Conservation (phyloP, 2,329 filamentous ascomycete genomes). For the Fusarium nelsonii region DNA sequence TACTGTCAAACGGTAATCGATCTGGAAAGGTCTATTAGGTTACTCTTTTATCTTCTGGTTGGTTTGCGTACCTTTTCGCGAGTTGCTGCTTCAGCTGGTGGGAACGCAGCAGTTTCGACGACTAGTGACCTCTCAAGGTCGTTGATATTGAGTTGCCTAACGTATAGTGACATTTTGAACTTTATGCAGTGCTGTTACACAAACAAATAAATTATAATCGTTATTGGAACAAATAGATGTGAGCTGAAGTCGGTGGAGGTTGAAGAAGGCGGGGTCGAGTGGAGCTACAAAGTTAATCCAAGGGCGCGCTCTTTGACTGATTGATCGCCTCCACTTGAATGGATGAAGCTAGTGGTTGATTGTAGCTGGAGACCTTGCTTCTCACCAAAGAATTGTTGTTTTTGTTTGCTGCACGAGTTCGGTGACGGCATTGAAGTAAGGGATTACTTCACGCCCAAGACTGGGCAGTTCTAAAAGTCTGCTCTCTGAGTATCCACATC, state of each 20-base stretch:
- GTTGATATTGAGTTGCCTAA: conserved; percentile 38
- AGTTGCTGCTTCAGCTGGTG: conserved; percentile 48
- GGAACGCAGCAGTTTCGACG: conserved; percentile 49
- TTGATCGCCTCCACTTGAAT: background rate
- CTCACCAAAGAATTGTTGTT: too few species aligned
- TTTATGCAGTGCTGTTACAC: rapidly evolving
- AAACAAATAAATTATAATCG: rapidly evolving
- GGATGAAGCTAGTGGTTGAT: too few species aligned
- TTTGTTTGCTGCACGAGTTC: background rate
- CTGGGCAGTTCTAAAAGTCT: too few species aligned
- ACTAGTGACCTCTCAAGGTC: conserved; percentile 45
- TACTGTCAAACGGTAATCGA: conserved; percentile 48
- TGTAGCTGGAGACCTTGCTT: too few species aligned
- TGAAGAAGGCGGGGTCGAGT: conserved; percentile 13
- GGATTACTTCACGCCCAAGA: too few species aligned
- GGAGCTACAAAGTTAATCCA: conserved; percentile 1
- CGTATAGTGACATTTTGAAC: conserved; percentile 41
- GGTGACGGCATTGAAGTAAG: too few species aligned
- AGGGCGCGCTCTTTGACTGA: conserved; percentile 7
- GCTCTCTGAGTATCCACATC: too few species aligned
- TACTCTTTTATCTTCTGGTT: rapidly evolving
- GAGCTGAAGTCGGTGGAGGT: background rate
- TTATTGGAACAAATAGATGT: background rate
- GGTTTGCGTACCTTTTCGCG: conserved; percentile 43
- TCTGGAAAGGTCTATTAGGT: conserved; percentile 36